Evolutionary conservation across 2,329 filamentous ascomycete species (phyloP).

Genomic region (Beauveria rudraprayagi): DNA sequence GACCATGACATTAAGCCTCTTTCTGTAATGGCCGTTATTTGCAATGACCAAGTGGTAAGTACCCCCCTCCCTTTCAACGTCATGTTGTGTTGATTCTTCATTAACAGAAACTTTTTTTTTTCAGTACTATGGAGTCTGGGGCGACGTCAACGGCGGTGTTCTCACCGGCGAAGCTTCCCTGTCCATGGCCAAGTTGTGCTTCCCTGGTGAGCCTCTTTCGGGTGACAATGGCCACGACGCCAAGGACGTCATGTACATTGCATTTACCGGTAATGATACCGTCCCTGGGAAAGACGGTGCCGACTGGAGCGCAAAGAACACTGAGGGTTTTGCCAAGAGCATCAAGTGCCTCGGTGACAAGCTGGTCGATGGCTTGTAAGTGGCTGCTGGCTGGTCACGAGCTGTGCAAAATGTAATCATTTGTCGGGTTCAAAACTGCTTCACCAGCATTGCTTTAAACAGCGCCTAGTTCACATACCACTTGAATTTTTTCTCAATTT

Average conservation of each 20-base stretch:
- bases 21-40: constrained; percentile 41
- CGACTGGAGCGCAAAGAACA: constrained; percentile 39
- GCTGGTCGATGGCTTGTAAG: constrained; percentile 25
- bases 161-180: constrained; percentile 41
- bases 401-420: not conserved
- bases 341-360: constrained; percentile 37
- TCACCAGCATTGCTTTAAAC: not conserved
- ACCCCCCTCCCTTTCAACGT: no score
- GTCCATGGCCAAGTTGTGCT: constrained; percentile 43
- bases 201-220: constrained; percentile 34
- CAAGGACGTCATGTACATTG: constrained; percentile 50
- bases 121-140: constrained; percentile 40
- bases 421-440: not conserved
- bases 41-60: constrained; percentile 30
- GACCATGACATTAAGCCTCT: constrained; percentile 33
- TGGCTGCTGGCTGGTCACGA: no score
- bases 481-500: no score
- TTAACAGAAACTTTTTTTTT: constrained; percentile 26
- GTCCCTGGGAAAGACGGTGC: constrained; percentile 41
- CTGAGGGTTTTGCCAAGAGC: constrained; percentile 38
- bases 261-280: constrained; percentile 42
- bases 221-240: constrained; percentile 43
- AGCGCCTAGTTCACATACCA: not conserved
- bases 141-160: constrained; percentile 44
- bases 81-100: not conserved